A percentile compares a stretch with the other conserved stretches of the same genome.
Evolutionary conservation across 2,329 filamentous ascomycete species (phyloP).

Genomic region (Cadophora malorum): DNA sequence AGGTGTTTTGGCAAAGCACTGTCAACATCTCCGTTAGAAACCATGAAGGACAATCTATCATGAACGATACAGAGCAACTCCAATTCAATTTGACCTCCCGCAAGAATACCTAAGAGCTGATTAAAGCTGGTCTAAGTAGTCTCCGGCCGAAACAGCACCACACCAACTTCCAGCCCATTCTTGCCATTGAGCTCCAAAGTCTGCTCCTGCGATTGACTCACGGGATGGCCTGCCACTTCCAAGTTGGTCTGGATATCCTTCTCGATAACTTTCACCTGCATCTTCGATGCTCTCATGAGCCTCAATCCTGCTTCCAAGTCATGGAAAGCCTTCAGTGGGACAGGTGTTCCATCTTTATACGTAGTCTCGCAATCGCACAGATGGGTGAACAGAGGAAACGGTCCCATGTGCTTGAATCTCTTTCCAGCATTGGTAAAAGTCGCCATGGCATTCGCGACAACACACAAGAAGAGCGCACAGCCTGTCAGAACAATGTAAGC

Average conservation of each 20-base stretch:
- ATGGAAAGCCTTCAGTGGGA: background rate
- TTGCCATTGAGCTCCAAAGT: background rate
- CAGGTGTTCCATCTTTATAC: background rate
- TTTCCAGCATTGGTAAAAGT: background rate
- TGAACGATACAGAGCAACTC: background rate
- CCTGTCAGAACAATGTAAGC: conserved; percentile 16
- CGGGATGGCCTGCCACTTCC: background rate
- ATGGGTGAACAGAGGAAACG: conserved; percentile 10
- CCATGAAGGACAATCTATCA: background rate
- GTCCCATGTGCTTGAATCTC: conserved; percentile 8
- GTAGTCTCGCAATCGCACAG: conserved; percentile 1
- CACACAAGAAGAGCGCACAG: background rate
- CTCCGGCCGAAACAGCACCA: background rate
- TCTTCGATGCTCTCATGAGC: background rate
- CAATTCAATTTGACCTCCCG: background rate
- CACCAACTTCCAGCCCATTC: background rate
- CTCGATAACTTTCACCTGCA: background rate
- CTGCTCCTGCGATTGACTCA: background rate
- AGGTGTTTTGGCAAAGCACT: background rate
- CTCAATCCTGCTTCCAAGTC: background rate
- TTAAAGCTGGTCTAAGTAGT: background rate
- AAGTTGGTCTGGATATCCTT: background rate
- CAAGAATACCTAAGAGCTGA: background rate
- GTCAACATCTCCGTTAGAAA: background rate
- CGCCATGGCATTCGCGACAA: background rate